Evolutionary conservation across 495 filamentous ascomycete genomes (phyloP), one percentile per base, ranked within the genome.

Genomic region (Staphylotrichum longicolle): DNA sequence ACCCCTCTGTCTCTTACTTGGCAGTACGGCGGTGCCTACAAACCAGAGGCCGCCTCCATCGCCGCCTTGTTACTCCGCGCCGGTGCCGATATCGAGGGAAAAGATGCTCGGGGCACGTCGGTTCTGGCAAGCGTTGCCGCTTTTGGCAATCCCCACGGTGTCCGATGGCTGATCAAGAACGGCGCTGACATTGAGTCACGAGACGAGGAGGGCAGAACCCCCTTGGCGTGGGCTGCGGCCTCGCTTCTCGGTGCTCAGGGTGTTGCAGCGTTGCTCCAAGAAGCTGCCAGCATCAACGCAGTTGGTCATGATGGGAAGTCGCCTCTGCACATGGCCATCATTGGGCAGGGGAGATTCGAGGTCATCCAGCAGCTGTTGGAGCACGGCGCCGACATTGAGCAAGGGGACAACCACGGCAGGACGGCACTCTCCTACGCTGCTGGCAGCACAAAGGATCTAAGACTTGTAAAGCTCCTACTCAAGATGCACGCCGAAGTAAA

Each of bases 381-480:
- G 12, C 37, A 49, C 3, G 60, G 63, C 44, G 68, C 64, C 5
- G 35, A 73, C 32, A 41, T 54, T 10, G 52, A 54, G 4, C 27
- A 44, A 11, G 14, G 10, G 37, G 52, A 54, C n/a, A 32, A 37
- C 0, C 20, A 27, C 20, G 20, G 52, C 15, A 14, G 52, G 20
- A 44, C 52, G 27, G 52, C 52, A 12, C 52, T 54, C 37, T 54
- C 51, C 0, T 27, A 41, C 15, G 51, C 35, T 11, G 34, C n/a
- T 15, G 14, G 51, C 12, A 9, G 15, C 6, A 27, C 8, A 9
- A 3, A 4, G 52, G 5, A 5, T 3, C 7, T 44, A 8, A 39
- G 34, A 32, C 1, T 32, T 4, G 37, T 44, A 6, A 11, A 27
- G 20, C 20, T 54, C 8, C 20, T 54, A 9, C 39, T 54, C 1